phyloP scores from a whole-genome alignment of 2,329 filamentous ascomycete species.

The Lasiodiplodia sp. region DNA sequence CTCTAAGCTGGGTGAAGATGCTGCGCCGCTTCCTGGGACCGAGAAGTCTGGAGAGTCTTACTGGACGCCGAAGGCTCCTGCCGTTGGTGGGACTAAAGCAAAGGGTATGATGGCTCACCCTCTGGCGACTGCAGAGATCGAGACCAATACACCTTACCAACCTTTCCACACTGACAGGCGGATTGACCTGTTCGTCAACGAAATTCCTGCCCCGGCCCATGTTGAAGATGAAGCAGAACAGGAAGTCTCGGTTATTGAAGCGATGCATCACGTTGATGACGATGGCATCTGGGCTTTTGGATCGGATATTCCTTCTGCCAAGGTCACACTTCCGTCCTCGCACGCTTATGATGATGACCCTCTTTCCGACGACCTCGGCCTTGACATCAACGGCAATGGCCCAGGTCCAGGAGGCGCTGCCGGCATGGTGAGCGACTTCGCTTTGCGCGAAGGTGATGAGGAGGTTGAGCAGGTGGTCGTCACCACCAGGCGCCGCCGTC shows the following conservation, averaged over 20 bases:
- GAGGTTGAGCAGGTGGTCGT: slow-evolving; percentile 81
- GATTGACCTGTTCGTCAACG: slow-evolving; percentile 73
- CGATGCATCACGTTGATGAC: slow-evolving; percentile 43
- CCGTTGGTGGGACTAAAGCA: background rate
- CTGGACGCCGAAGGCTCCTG: slow-evolving; percentile 25
- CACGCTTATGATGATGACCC: slow-evolving; percentile 43
- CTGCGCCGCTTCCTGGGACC: slow-evolving; percentile 20
- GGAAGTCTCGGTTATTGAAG: slow-evolving; percentile 33
- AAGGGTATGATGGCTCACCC: slow-evolving; percentile 30
- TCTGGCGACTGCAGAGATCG: slow-evolving; percentile 83
- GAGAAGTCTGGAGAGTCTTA: slow-evolving; percentile 20
- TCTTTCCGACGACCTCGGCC: slow-evolving; percentile 53
- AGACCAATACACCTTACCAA: slow-evolving; percentile 94
- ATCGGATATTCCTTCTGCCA: slow-evolving; percentile 35
- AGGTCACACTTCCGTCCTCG: slow-evolving; percentile 46
- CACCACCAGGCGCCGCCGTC: slow-evolving; percentile 74
- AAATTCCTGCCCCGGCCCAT: slow-evolving; percentile 38
- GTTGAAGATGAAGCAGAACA: slow-evolving; percentile 38
- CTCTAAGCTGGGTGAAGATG: slow-evolving; percentile 39
- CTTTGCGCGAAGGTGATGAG: slow-evolving; percentile 60
- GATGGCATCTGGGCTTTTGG: slow-evolving; percentile 62
- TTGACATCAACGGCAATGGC: slow-evolving; percentile 15
- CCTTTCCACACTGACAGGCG: slow-evolving; percentile 93
- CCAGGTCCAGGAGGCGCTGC: slow-evolving; percentile 49
- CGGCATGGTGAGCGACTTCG: slow-evolving; percentile 51